Evolutionary conservation across 2,329 filamentous ascomycete species (phyloP), one percentile per base, ranked within the genome.

Genomic region (Cordyceps tenuipes): DNA sequence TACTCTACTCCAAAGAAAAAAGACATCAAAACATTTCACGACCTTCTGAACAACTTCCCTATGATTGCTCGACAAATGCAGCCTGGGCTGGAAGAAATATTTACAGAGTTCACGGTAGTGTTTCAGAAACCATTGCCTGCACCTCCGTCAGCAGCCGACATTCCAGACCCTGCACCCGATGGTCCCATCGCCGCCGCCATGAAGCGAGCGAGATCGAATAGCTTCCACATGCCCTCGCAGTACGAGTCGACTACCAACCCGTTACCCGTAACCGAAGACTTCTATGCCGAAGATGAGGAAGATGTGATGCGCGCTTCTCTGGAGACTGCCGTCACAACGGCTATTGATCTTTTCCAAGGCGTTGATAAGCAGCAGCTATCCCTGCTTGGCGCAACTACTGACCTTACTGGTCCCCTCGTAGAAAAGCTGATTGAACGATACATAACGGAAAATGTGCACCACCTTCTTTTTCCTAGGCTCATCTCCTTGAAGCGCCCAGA

Each of bases 41-140:
- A 97, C 64, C 80, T 99, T 15, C 80, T 99, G 47, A 89, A 90
- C 65, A 86, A 91, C 66, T 99, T 97, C 65, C 94, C 94, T 1
- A 89, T 96, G 83, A 97, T 99, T 67, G 91, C 92, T 26, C 84
- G 90, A 62, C 94, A 99, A 73, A 96, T 99, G 91, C 91, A 97
- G 67, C 84, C 88, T 2, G 94, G 94, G 0, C 75, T 99, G 39
- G 93, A 99, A 68, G 87, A 87, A 68, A 76, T 97, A 29, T 96
- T 97, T 69, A 86, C 88, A 62, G 92, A 97, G 66, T 97, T 99
- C 71, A 87, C 85, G 6, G 84, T 84, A 49, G 89, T 93, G 59
- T 87, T 97, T 65, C 90, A 95, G 64, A 91, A 89, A 68, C 91
- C 91, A 6, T 73, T 96, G 6, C 91, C 91, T 3, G 87, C 88